Evolutionary conservation across 495 filamentous ascomycete genomes (phyloP).

Genomic region (Xanthoparmelia taractica): DNA sequence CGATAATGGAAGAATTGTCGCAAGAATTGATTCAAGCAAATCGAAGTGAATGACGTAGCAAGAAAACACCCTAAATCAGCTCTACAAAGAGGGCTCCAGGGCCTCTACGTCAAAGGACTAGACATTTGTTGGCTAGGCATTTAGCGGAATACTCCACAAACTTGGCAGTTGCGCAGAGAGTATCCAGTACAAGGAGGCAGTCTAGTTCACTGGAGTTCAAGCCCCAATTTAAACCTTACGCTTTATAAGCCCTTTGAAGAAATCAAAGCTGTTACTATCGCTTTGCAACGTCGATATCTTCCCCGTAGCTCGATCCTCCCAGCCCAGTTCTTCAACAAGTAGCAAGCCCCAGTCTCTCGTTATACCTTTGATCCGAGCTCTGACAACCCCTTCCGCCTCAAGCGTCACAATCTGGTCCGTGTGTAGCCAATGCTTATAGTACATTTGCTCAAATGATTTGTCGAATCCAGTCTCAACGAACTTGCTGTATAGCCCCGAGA

Average conservation of each 20-base stretch:
- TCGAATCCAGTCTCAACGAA: slow-evolving; percentile 72
- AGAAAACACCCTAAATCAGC: too few species aligned
- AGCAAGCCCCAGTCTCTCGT: slow-evolving; percentile 83
- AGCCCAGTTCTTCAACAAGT: slow-evolving; percentile 70
- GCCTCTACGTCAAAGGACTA: too few species aligned
- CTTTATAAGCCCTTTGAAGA: slow-evolving; percentile 81
- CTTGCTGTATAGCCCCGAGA: slow-evolving; percentile 67
- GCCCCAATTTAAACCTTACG: slow-evolving; percentile 52
- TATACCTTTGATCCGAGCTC: slow-evolving; percentile 80
- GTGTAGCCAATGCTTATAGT: slow-evolving; percentile 88
- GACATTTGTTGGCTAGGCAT: too few species aligned
- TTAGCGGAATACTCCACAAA: too few species aligned
- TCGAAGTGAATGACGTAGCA: too few species aligned
- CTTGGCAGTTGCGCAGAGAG: too few species aligned
- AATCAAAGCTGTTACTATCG: slow-evolving; percentile 98
- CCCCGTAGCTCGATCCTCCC: slow-evolving; percentile 64
- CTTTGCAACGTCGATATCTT: slow-evolving; percentile 79
- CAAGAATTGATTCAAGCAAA: too few species aligned
- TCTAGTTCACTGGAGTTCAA: background rate
- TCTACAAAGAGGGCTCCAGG: too few species aligned
- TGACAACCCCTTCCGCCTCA: slow-evolving; percentile 70
- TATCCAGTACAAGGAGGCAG: too few species aligned
- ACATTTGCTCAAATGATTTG: slow-evolving; percentile 59
- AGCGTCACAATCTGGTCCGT: slow-evolving; percentile 82
- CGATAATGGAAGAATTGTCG: too few species aligned